Conservation (phyloP, 139 green algal species). For the Picochlorum sp. region DNA sequence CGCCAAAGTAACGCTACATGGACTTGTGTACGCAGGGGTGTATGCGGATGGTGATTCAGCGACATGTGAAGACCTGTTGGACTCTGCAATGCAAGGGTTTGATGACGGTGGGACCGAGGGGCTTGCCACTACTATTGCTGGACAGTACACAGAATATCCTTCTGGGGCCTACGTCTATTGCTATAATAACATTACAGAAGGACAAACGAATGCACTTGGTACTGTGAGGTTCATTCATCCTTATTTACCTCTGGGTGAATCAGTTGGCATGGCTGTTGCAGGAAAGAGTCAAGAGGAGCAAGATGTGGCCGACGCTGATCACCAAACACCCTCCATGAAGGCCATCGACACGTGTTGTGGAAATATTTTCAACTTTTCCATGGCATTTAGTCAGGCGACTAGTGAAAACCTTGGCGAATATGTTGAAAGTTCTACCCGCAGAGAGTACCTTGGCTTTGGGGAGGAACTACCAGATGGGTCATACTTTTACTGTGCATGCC, state of each 20-base stretch:
- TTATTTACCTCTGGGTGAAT: background rate
- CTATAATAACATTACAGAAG: conserved; percentile 2
- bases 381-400: background rate
- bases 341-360: background rate
- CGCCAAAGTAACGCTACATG: background rate
- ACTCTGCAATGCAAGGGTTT: background rate
- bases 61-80: background rate
- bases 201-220: background rate
- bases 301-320: background rate
- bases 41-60: background rate
- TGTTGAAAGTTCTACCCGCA: background rate
- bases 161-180: background rate
- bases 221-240: background rate
- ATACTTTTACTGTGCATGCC: conserved; percentile 1
- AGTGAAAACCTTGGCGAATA: background rate
- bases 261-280: background rate
- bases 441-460: background rate
- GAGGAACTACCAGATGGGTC: background rate
- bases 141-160: background rate
- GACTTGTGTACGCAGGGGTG: background rate
- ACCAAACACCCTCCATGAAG: background rate
- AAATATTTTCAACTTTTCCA: conserved; percentile 3
- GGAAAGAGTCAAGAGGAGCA: background rate
- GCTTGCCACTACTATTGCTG: background rate
- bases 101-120: background rate